Evolutionary conservation across 345 rosid species (phyloP).

Genomic region (Pelargonium nanum): DNA sequence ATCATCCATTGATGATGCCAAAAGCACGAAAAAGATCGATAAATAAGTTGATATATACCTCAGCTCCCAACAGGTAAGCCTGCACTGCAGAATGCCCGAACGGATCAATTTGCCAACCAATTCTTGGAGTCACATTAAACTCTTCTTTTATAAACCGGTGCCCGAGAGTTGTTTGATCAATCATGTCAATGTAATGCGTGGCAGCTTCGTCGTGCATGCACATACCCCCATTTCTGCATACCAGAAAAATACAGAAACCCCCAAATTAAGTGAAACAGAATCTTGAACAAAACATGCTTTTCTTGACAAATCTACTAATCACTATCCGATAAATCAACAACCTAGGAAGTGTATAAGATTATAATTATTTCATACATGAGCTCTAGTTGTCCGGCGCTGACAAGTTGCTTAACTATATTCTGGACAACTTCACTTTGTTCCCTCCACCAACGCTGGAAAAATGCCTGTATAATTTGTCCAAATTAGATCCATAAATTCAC

Average conservation of each 20-base stretch:
- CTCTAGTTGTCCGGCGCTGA: slow-evolving; percentile 79
- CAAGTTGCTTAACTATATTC: slow-evolving; percentile 43
- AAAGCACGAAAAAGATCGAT: too few species aligned
- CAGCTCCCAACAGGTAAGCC: slow-evolving; percentile 91
- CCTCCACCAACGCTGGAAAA: slow-evolving; percentile 96
- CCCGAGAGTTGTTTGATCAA: slow-evolving; percentile 95
- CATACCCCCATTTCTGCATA: slow-evolving; percentile 85
- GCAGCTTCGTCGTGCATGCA: slow-evolving; percentile 98
- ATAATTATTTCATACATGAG: slow-evolving; percentile 44
- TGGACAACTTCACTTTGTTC: slow-evolving; percentile 63
- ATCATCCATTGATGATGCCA: too few species aligned
- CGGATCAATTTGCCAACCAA: slow-evolving; percentile 99
- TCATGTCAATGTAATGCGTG: slow-evolving; percentile 91
- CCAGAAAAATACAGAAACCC: slow-evolving; percentile 5
- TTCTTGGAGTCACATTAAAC: slow-evolving; percentile 84
- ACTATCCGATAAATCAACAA: too few species aligned
- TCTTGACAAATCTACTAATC: too few species aligned
- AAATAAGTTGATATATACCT: too few species aligned
- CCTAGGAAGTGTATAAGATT: neutral
- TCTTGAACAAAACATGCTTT: too few species aligned
- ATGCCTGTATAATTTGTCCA: slow-evolving; percentile 45
- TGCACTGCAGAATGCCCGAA: slow-evolving; percentile 99
- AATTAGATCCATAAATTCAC: neutral
- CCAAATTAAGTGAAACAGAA: neutral
- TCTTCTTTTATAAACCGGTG: slow-evolving; percentile 68